These are phyloP conservation scores for Cercophora samala DNA, from an alignment of 495 filamentous ascomycete genomes.

Conservation along the genomic window DNA sequence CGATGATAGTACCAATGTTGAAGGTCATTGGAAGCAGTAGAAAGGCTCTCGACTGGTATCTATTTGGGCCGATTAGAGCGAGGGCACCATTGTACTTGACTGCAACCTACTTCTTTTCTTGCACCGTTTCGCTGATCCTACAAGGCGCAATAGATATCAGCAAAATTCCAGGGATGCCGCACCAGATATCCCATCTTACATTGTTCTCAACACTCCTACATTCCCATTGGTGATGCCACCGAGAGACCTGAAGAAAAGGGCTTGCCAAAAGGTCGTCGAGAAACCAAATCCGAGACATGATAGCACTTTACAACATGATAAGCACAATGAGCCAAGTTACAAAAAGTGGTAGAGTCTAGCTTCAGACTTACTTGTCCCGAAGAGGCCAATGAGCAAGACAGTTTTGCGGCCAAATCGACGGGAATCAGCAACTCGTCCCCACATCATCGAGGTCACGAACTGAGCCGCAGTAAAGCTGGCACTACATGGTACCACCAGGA, in stretches of 20 bases:
- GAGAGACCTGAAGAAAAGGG: constrained; percentile 67
- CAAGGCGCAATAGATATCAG: constrained; percentile 13
- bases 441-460: constrained; percentile 80
- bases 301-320: constrained; percentile 44
- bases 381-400: constrained; percentile 70
- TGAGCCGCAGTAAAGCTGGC: constrained; percentile 79
- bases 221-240: constrained; percentile 81
- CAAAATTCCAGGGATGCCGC: neutral
- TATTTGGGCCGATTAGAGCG: constrained; percentile 22
- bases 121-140: constrained; percentile 71
- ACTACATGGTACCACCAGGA: constrained; percentile 13
- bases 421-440: constrained; percentile 74
- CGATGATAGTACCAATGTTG: constrained; percentile 74
- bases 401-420: constrained; percentile 68
- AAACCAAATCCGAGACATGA: constrained; percentile 81
- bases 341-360: neutral
- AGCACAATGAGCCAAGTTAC: neutral
- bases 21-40: constrained; percentile 71
- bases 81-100: neutral
- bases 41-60: constrained; percentile 62
- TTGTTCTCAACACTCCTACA: constrained; percentile 75
- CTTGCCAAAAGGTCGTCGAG: constrained; percentile 65
- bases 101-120: constrained; percentile 46
- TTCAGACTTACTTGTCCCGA: constrained; percentile 55
- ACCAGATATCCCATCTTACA: constrained; percentile 38